phyloP scores from a whole-genome alignment of 495 filamentous ascomycete species.

The Lepidopterella palustris region DNA sequence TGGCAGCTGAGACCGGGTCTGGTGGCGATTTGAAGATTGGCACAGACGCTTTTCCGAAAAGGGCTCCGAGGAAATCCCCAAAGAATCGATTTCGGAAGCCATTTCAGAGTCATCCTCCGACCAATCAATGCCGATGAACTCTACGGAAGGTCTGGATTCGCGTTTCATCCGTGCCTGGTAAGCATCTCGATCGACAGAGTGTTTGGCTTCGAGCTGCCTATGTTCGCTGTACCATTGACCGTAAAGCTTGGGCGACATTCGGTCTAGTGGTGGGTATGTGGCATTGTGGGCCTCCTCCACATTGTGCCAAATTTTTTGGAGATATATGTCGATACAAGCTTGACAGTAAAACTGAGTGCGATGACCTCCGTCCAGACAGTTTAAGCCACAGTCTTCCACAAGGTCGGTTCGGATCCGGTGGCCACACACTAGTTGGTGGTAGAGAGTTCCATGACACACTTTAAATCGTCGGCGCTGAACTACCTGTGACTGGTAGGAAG shows the following conservation, averaged over 20 bases:
- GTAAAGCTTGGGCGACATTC: constrained; percentile 21
- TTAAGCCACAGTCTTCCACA: constrained; percentile 22
- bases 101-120: background rate
- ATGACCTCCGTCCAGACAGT: constrained; percentile 13
- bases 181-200: background rate
- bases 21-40: background rate
- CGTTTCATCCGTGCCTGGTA: background rate
- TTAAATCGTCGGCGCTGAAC: constrained; percentile 8
- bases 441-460: constrained; percentile 15
- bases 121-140: background rate
- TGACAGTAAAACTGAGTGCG: constrained; percentile 19
- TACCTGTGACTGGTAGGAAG: no score
- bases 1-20: background rate
- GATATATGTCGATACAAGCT: constrained; percentile 13
- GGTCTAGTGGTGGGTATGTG: constrained; percentile 4
- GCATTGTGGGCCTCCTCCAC: constrained; percentile 12
- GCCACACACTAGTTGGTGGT: constrained; percentile 20
- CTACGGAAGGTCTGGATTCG: background rate
- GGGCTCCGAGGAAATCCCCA: background rate
- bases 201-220: constrained; percentile 9
- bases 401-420: constrained; percentile 23
- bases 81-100: background rate
- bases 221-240: constrained; percentile 17
- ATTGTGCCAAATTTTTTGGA: constrained; percentile 5
- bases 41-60: background rate